phyloP scores from a whole-genome alignment of 495 filamentous ascomycete genomes.

The Daldinia bambusicola region DNA sequence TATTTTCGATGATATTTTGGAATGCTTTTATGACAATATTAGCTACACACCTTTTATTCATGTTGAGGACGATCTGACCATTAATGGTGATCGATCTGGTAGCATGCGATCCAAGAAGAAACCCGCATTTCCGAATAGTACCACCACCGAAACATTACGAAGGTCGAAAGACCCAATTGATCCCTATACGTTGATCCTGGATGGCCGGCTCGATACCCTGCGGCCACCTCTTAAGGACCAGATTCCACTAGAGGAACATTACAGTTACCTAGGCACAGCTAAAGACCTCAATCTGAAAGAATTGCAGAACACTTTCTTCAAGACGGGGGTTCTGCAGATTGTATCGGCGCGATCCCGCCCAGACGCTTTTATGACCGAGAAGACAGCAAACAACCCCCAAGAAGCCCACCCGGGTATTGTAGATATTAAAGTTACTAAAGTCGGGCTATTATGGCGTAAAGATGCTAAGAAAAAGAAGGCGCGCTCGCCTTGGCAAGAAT shows the following conservation, averaged over 20 bases:
- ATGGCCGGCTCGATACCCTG: conserved; percentile 82
- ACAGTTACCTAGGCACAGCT: conserved; percentile 82
- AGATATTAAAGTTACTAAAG: conserved; percentile 97
- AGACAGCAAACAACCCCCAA: conserved; percentile 82
- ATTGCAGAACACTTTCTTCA: conserved; percentile 87
- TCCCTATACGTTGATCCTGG: conserved; percentile 92
- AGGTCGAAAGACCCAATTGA: conserved; percentile 86
- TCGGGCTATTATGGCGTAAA: conserved; percentile 95
- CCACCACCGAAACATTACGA: conserved; percentile 69
- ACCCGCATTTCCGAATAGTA: conserved; percentile 73
- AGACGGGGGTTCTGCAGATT: conserved; percentile 91
- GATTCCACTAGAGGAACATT: conserved; percentile 91
- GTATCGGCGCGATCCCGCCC: conserved; percentile 91
- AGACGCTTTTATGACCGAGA: conserved; percentile 91
- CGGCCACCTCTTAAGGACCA: conserved; percentile 89
- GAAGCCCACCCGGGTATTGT: conserved; percentile 93
- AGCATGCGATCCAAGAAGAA: conserved; percentile 76
- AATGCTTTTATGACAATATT: conserved; percentile 98
- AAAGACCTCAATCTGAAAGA: conserved; percentile 76
- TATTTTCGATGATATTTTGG: conserved; percentile 89
- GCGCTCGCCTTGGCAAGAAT: conserved; percentile 97
- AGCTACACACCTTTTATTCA: conserved; percentile 97
- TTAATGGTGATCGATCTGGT: conserved; percentile 77
- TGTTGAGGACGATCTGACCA: conserved; percentile 88
- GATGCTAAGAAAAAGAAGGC: conserved; percentile 94